phyloP scores from a whole-genome alignment of 768 basidiomycete species.

The Lactarius akahatsu region DNA sequence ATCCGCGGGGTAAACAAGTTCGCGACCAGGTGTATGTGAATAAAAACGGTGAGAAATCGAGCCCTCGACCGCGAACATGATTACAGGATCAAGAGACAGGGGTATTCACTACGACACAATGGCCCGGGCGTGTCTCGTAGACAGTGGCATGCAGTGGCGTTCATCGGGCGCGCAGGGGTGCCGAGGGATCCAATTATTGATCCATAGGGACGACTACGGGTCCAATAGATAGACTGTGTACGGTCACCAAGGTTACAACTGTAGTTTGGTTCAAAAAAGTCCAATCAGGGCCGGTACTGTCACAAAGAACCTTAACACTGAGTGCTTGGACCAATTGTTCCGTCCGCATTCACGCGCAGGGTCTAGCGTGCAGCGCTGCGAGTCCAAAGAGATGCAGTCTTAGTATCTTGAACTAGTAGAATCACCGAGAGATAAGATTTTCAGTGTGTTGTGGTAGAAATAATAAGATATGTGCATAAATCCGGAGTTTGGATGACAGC shows the following conservation, averaged over 20 bases:
- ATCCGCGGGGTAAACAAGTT: neutral
- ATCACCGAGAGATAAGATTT: neutral
- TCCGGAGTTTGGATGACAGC: neutral
- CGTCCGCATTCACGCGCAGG: neutral
- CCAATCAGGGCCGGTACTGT: neutral
- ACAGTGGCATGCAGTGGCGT: neutral
- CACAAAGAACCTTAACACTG: neutral
- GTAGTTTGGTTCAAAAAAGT: constrained; percentile 3
- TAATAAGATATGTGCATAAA: neutral
- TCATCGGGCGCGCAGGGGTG: constrained; percentile 12
- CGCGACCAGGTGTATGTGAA: neutral
- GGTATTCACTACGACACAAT: neutral
- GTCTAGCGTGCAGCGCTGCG: neutral
- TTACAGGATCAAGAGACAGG: constrained; percentile 10
- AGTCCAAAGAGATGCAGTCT: neutral
- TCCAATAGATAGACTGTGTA: neutral
- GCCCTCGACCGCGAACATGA: neutral
- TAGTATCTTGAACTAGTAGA: neutral
- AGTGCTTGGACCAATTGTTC: neutral
- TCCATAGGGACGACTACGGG: constrained; percentile 9
- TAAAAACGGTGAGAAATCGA: neutral
- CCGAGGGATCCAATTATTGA: neutral
- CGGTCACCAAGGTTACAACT: constrained; percentile 4
- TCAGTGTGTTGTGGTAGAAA: neutral
- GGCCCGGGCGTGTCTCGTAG: neutral